phyloP scores from a whole-genome alignment of 805 yeast genomes.

The Groenewaldozyma tartarivorans region DNA sequence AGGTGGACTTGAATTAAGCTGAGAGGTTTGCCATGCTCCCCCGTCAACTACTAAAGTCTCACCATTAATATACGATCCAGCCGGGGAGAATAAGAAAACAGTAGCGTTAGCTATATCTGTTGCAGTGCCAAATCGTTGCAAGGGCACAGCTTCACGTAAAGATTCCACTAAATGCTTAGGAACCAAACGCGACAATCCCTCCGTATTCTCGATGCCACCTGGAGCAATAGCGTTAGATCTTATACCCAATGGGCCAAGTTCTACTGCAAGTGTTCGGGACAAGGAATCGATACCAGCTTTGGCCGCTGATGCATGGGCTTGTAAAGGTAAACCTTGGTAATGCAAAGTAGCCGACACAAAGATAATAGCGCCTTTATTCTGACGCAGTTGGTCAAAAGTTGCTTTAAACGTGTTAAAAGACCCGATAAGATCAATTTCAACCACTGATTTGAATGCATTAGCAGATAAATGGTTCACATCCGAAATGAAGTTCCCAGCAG shows the following conservation, averaged over 20 bases:
- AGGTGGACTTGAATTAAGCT: neutral
- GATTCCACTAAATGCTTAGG: conserved; percentile 34
- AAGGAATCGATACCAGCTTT: conserved; percentile 93
- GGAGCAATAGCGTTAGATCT: conserved; percentile 84
- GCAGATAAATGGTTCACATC: conserved; percentile 71
- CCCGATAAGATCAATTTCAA: conserved; percentile 81
- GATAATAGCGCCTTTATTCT: conserved; percentile 59
- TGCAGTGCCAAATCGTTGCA: conserved; percentile 45
- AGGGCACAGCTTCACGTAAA: conserved; percentile 43
- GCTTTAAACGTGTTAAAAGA: conserved; percentile 88
- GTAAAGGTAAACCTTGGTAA: conserved; percentile 81
- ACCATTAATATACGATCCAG: conserved; percentile 71
- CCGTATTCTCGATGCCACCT: conserved; percentile 81
- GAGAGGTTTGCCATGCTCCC: conserved; percentile 61
- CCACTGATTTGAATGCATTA: conserved; percentile 82
- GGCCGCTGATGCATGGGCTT: conserved; percentile 87
- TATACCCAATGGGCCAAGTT: conserved; percentile 82
- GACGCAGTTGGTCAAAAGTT: conserved; percentile 50
- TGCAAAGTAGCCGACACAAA: conserved; percentile 88
- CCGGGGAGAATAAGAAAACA: conserved; percentile 72
- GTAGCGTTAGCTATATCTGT: conserved; percentile 84
- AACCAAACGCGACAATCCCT: conserved; percentile 63
- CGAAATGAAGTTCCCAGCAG: conserved; percentile 87
- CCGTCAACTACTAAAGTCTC: conserved; percentile 80
- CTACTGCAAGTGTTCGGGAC: conserved; percentile 76